Evolutionary conservation across 495 filamentous ascomycete species (phyloP).

Genomic region (Trichoderma gamsii): DNA sequence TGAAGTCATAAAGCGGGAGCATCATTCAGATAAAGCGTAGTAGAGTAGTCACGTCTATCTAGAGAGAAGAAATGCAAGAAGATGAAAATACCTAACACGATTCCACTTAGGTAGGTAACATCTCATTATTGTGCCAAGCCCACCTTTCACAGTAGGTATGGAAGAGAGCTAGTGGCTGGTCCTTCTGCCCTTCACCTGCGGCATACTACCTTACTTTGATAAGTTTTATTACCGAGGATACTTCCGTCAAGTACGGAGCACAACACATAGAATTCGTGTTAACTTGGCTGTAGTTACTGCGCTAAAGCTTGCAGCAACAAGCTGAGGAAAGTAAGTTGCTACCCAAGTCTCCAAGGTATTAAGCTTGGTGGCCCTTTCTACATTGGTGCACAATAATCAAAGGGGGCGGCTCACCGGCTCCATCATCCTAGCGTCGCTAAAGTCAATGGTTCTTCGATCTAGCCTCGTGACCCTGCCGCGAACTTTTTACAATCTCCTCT

Average conservation of each 20-base stretch:
- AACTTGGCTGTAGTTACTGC: background rate
- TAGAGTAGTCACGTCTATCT: no score
- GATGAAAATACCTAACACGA: no score
- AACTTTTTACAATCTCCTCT: background rate
- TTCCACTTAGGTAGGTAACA: no score
- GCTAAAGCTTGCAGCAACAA: background rate
- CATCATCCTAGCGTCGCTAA: constrained; percentile 1
- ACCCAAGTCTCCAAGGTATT: background rate
- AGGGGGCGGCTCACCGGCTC: background rate
- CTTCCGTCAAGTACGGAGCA: background rate
- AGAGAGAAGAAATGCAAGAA: no score
- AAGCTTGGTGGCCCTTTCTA: background rate
- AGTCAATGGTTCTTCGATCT: background rate
- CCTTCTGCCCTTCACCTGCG: no score
- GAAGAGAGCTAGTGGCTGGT: no score
- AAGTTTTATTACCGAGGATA: background rate
- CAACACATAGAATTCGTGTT: background rate
- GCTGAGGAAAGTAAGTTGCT: background rate
- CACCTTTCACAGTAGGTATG: no score
- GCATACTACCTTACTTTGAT: no score
- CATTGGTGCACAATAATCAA: background rate
- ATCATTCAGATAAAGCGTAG: no score
- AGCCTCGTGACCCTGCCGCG: background rate
- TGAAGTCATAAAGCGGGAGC: no score
- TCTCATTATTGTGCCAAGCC: no score